Percentiles rank a stretch among this genome's conserved stretches.
Conservation (phyloP, 2,329 filamentous ascomycete species). For the Cyanodermella asteris region DNA sequence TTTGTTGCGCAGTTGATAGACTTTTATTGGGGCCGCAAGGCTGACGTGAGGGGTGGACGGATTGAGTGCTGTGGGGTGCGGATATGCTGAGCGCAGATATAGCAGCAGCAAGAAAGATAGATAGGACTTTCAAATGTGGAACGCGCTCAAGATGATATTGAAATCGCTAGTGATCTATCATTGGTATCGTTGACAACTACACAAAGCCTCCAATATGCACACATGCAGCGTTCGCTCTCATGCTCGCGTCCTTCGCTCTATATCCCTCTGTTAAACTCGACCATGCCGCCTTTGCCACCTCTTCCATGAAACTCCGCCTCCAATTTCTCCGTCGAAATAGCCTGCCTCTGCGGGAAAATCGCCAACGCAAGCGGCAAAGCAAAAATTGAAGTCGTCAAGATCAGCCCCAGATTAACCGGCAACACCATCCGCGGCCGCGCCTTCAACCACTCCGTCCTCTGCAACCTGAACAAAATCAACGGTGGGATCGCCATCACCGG, state of each 20-base stretch:
- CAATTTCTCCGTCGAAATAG: conserved; percentile 49
- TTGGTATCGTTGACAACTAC: too few relatives aligned
- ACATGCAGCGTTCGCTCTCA: too few relatives aligned
- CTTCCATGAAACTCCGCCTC: conserved; percentile 72
- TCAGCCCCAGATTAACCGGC: conserved; percentile 65
- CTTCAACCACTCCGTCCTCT: conserved; percentile 65
- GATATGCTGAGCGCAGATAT: conserved; percentile 10
- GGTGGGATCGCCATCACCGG: conserved; percentile 96
- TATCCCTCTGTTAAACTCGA: conserved; percentile 95
- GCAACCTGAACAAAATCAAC: conserved; percentile 61
- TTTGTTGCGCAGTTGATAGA: conserved; percentile 24
- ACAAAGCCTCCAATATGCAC: too few relatives aligned
- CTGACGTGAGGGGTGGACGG: conserved; percentile 19
- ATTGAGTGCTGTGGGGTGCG: conserved; percentile 27
- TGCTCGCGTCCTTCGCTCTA: too few relatives aligned
- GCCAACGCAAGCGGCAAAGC: conserved; percentile 76
- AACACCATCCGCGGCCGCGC: conserved; percentile 52
- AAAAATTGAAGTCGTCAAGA: conserved; percentile 67
- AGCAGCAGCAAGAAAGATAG: background rate
- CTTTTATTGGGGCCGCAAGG: conserved; percentile 23
- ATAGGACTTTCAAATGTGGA: too few relatives aligned
- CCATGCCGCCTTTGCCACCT: conserved; percentile 57
- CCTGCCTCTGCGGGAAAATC: conserved; percentile 80
- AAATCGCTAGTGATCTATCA: too few relatives aligned
- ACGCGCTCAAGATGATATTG: too few relatives aligned